Base-by-base conservation (phyloP, 2,329 filamentous ascomycete genomes). In the Colletotrichum sp. region DNA sequence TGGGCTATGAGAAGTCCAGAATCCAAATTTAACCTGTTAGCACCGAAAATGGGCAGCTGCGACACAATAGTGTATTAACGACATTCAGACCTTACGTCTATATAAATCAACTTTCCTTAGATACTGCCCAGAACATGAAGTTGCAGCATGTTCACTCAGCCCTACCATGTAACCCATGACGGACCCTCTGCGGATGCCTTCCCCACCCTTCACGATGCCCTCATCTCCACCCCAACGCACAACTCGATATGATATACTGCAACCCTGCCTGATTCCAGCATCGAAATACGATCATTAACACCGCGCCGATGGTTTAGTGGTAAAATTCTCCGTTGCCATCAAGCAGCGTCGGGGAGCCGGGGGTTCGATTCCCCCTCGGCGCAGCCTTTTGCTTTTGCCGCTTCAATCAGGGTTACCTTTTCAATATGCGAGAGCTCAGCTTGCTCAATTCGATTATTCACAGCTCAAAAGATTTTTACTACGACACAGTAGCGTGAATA, bases 251-350 rank as follows among this genome's bases (percentile, higher is more conserved):
- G 5, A 68, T 8, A 57, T 68, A 13, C 44, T n/a, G 15, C 28
- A 34, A 68, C 12, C 16, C 3, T 68, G n/a, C n/a, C 8, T 0
- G 0, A 0, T 2, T 5, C 3, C 7, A 24, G 7, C 8, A 28
- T 26, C 12, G 9, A n/a, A 8, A 6, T 2, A 3, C 6, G 26
- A 57, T 57, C 12, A 36, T 28, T 3, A 21, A 24, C 24, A 68
- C 8, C 1, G 69, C 69, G 69, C 63, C 69, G 69, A 72, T 72
- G 69, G 69, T 72, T 72, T 72, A 72, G 69, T 72, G 69, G 69
- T 72, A 72, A 72, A 72, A 72, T 72, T 72, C 62, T 72, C 69
- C 69, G 69, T 71, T 71, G 69, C 69, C 69, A 71, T 65, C 21
- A 1, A 65, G 69, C 59, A 71, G 69, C 59, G 59, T 71, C 69